Evolutionary conservation across 306 rosid genomes (phyloP).

Genomic region (Prunus kanzakura): DNA sequence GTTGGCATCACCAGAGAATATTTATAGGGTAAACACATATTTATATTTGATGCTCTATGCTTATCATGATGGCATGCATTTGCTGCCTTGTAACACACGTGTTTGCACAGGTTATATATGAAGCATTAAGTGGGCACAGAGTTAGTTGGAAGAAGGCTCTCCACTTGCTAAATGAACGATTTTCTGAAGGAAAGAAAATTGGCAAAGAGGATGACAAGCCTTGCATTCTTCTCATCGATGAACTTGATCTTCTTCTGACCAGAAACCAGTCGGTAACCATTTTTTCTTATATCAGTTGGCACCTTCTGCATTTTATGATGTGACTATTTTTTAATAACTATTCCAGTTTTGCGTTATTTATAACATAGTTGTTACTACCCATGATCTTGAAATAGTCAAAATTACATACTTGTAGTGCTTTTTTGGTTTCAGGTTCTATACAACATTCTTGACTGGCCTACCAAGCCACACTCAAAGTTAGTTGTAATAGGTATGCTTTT

Average conservation of each 20-base stretch:
- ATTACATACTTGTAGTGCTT: neutral
- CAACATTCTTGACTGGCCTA: conserved; percentile 98
- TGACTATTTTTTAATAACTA: conserved; percentile 6
- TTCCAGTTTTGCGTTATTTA: neutral
- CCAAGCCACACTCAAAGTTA: conserved; percentile 81
- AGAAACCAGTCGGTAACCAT: conserved; percentile 86
- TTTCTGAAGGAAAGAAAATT: conserved; percentile 65
- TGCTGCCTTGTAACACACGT: conserved; percentile 12
- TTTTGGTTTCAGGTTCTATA: conserved; percentile 63
- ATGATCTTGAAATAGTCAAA: conserved; percentile 1
- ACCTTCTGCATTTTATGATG: conserved; percentile 24
- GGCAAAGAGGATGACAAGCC: conserved; percentile 69
- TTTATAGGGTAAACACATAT: conserved; percentile 56
- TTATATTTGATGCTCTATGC: conserved; percentile 16
- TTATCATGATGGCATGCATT: conserved; percentile 1
- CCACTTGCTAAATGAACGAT: conserved; percentile 70
- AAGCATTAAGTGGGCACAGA: conserved; percentile 82
- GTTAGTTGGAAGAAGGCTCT: conserved; percentile 94
- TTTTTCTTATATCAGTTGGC: conserved; percentile 56
- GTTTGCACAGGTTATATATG: conserved; percentile 75
- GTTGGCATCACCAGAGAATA: conserved; percentile 85
- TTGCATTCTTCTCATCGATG: conserved; percentile 93
- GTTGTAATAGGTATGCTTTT: conserved; percentile 71
- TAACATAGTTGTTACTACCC: neutral
- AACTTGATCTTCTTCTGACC: conserved; percentile 95